Evolutionary conservation across 768 basidiomycete genomes (phyloP), one percentile per base, ranked within the genome.

Genomic region (Leccinum sublutescens): DNA sequence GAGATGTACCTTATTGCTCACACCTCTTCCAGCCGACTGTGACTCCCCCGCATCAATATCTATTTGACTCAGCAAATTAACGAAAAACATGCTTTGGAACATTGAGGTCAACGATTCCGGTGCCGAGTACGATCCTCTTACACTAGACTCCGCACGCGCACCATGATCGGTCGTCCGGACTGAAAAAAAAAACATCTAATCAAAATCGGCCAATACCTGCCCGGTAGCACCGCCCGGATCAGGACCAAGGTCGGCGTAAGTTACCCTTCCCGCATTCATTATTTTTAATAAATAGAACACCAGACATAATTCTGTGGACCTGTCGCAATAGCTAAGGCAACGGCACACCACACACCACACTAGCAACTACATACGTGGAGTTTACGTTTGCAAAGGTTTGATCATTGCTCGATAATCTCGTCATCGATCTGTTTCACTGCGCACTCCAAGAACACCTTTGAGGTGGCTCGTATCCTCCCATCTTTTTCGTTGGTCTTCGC

Each of bases 141-240:
- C 95, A 2, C 83, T 93, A 34, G 11, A 34, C 86, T 97, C 58
- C 86, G 89, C 60, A 85, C 91, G 19, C 88, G 90, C 43, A 97
- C 95, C 21, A 89, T 90, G 80, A 97, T 91, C 68, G 94, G 95
- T 15, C 87, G 95, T 36, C 95, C 95, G 19, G 86, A 96, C 71
- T 98, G 92, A 87, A 72, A 75, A 80, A 47, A 89, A 83, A 59
- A 29, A 27, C 27, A 27, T 29, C 29, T 0, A 29, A 29, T 29
- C 29, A 29, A 3, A 29, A 10, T 29, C 2, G 29, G 29, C 29
- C 29, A 29, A 29, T 96, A 95, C 72, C 77, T 95, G 47, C 85
- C 90, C 17, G 91, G 92, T 38, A 80, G 82, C 64, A 89, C 85
- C 59, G 82, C 88, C 6, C 89, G 91, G 66, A 75, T 94, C 56